A percentile compares a stretch with the other conserved stretches of the same genome.
Conservation (phyloP, 2,329 filamentous ascomycete genomes). For the Aspergillus eucalypticola region DNA sequence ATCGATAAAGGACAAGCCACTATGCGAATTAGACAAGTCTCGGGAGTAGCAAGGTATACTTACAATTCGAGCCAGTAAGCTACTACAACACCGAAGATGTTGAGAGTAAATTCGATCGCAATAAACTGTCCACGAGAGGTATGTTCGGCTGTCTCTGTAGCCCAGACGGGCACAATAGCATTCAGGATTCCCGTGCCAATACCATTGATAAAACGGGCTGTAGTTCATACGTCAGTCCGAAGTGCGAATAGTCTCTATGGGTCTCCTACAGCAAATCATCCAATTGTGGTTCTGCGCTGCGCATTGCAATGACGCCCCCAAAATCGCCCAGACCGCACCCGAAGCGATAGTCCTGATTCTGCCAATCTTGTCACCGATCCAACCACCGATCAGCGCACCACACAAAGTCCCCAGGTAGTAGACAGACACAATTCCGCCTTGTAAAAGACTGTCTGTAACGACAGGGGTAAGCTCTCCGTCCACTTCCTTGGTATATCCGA, state of each 20-base stretch:
- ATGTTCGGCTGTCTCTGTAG: conserved; percentile 68
- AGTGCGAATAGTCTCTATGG: background rate
- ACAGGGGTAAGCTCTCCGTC: conserved; percentile 50
- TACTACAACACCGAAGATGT: conserved; percentile 69
- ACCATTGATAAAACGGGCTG: conserved; percentile 61
- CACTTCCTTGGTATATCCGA: conserved; percentile 58
- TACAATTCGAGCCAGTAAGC: conserved; percentile 62
- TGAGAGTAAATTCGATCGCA: conserved; percentile 71
- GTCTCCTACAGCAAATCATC: conserved; percentile 65
- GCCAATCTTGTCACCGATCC: conserved; percentile 63
- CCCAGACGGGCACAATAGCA: conserved; percentile 70
- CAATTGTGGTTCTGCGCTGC: conserved; percentile 65
- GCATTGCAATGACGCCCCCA: conserved; percentile 65
- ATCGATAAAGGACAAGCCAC: conserved; percentile 62
- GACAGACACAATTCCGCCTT: conserved; percentile 63
- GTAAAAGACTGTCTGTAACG: conserved; percentile 60
- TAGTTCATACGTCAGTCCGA: background rate
- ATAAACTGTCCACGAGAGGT: conserved; percentile 69
- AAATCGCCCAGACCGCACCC: conserved; percentile 58
- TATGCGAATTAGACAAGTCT: conserved; percentile 15
- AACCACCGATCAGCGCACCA: conserved; percentile 65
- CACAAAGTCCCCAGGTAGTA: conserved; percentile 63
- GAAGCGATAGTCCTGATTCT: conserved; percentile 64
- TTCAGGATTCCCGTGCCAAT: conserved; percentile 71
- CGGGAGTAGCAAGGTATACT: conserved; percentile 8